Conservation (phyloP, 495 filamentous ascomycete genomes). For the Eremomyces bilateralis region DNA sequence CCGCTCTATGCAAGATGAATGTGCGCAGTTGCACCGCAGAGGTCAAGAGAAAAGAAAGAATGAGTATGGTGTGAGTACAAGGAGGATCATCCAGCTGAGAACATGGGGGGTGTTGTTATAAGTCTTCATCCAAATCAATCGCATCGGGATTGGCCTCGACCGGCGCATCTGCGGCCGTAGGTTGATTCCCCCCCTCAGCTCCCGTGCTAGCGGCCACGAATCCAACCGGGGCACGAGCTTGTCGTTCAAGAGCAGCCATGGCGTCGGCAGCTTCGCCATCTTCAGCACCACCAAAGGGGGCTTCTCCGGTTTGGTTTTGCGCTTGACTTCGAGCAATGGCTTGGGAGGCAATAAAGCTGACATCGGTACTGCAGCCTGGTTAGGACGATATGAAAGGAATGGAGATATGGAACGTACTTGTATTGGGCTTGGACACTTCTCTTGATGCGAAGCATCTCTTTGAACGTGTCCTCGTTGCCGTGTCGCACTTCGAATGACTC, state of each 20-base stretch:
- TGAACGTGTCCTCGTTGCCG: conserved; percentile 98
- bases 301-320: conserved; percentile 21
- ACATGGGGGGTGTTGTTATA: too few relatives aligned
- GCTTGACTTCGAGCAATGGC: conserved; percentile 66
- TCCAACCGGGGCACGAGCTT: conserved; percentile 69
- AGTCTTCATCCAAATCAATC: conserved; percentile 51
- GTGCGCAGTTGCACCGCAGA: too few relatives aligned
- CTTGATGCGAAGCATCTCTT: conserved; percentile 97
- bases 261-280: conserved; percentile 38
- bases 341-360: conserved; percentile 95
- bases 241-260: conserved; percentile 77
- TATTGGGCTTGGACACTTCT: conserved; percentile 92
- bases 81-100: too few relatives aligned
- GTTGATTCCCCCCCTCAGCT: conserved; percentile 43
- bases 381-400: conserved; percentile 3
- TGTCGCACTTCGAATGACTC: conserved; percentile 92
- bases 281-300: conserved; percentile 10
- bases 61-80: too few relatives aligned
- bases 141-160: conserved; percentile 66
- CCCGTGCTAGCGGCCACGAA: conserved; percentile 78
- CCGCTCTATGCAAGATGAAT: too few relatives aligned
- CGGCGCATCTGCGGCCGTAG: conserved; percentile 20
- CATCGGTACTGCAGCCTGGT: conserved; percentile 45
- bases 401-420: conserved; percentile 32
- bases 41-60: too few relatives aligned